phyloP scores from a whole-genome alignment of 2,329 filamentous ascomycete genomes.

The Ceratocystis cacaofunesta region DNA sequence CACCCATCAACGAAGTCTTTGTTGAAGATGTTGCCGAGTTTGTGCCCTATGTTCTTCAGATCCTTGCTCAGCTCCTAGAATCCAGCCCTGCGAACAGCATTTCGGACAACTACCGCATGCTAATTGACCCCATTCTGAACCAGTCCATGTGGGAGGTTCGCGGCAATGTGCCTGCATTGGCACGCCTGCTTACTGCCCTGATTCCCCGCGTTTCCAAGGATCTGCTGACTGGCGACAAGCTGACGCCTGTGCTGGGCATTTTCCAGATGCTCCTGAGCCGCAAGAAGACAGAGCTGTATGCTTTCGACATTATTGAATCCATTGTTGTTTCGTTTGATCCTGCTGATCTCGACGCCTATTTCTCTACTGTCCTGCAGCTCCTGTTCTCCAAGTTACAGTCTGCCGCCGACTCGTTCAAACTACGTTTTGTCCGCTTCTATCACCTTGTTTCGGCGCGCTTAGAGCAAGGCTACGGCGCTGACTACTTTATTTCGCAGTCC shows the following conservation, averaged over 20 bases:
- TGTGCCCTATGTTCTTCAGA: conserved; percentile 88
- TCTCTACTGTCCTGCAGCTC: conserved; percentile 63
- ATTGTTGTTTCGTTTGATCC: conserved; percentile 58
- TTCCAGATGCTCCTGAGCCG: conserved; percentile 78
- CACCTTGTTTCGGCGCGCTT: conserved; percentile 71
- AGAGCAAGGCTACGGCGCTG: conserved; percentile 71
- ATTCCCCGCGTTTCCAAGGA: conserved; percentile 60
- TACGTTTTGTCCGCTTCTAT: conserved; percentile 86
- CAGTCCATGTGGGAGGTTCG: conserved; percentile 81
- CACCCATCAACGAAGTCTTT: conserved; percentile 67
- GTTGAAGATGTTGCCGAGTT: conserved; percentile 82
- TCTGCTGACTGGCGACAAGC: conserved; percentile 63
- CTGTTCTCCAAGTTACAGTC: conserved; percentile 65
- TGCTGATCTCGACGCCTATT: conserved; percentile 57
- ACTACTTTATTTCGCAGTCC: conserved; percentile 79
- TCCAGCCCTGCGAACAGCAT: conserved; percentile 65
- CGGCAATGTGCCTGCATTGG: conserved; percentile 84
- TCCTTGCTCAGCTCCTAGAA: conserved; percentile 82
- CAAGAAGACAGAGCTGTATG: conserved; percentile 73
- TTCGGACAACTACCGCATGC: conserved; percentile 62
- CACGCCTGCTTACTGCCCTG: conserved; percentile 69
- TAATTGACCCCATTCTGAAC: conserved; percentile 64
- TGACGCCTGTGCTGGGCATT: conserved; percentile 81
- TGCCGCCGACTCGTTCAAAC: conserved; percentile 59
- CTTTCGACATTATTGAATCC: conserved; percentile 79